Evolutionary conservation across 768 basidiomycete genomes (phyloP).

Genomic region (Agaricus blazei): DNA sequence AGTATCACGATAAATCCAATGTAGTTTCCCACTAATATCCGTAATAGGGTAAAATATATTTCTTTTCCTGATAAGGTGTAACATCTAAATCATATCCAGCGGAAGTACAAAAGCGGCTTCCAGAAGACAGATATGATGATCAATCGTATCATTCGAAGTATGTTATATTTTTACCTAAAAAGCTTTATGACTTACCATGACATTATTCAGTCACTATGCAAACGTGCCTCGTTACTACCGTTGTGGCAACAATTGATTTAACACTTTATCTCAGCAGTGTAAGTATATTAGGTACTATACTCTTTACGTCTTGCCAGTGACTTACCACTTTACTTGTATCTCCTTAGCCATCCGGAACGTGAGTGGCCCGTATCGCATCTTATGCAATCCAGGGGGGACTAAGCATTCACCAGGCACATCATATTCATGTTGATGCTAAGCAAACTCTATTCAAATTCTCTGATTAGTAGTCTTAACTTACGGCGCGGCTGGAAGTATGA

Average conservation of each 20-base stretch:
- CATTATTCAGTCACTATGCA: conserved; percentile 27
- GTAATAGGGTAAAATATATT: conserved; percentile 4
- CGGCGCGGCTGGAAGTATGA: background rate
- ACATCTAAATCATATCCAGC: conserved; percentile 18
- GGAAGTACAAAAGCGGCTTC: conserved; percentile 37
- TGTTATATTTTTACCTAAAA: background rate
- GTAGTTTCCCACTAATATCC: background rate
- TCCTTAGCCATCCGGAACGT: conserved; percentile 12
- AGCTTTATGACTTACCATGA: background rate
- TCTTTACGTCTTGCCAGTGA: background rate
- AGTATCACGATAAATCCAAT: background rate
- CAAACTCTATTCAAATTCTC: conserved; percentile 36
- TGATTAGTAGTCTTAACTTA: conserved; percentile 34
- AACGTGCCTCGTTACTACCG: conserved; percentile 29
- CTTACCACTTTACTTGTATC: background rate
- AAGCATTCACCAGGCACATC: conserved; percentile 23
- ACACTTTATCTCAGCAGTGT: conserved; percentile 24
- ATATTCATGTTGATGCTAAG: conserved; percentile 32
- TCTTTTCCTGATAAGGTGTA: background rate
- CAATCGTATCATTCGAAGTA: conserved; percentile 37
- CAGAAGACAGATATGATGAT: conserved; percentile 33
- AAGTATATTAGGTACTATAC: conserved; percentile 1
- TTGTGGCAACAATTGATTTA: conserved; percentile 28
- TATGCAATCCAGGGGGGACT: background rate
- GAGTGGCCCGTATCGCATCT: background rate